These are phyloP conservation scores for Neurospora africana DNA, from an alignment of 495 filamentous ascomycete genomes.

Conservation along the genomic window DNA sequence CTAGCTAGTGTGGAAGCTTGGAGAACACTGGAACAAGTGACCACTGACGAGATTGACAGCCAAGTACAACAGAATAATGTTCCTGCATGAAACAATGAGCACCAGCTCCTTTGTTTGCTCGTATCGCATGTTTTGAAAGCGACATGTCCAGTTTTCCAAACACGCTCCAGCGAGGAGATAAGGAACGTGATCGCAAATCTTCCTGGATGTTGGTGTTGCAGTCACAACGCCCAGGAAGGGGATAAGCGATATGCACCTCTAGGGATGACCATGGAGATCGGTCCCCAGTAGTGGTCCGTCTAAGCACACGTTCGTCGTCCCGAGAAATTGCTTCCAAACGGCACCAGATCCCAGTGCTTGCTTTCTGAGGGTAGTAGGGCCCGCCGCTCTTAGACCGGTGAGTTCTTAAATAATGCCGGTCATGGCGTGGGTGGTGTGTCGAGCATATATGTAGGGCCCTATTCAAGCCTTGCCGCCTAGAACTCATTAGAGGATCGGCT, in stretches of 20 bases:
- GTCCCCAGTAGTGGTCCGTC: not conserved
- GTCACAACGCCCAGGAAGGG: not conserved
- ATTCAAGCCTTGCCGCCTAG: not conserved
- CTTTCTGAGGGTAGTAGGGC: not conserved
- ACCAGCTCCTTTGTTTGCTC: not conserved
- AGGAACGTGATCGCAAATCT: not conserved
- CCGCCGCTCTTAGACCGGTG: not conserved
- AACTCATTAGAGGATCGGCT: not conserved
- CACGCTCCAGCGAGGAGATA: not conserved
- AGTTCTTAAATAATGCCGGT: not conserved
- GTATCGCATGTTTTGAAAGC: not conserved
- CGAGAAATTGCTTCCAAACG: not conserved
- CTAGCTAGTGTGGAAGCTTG: not conserved
- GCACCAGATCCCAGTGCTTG: not conserved
- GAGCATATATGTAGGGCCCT: not conserved
- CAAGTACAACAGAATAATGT: not conserved
- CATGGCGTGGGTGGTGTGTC: not conserved
- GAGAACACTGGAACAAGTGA: not conserved
- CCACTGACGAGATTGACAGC: not conserved
- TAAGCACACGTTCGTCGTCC: not conserved
- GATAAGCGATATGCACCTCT: not conserved
- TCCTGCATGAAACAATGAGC: not conserved
- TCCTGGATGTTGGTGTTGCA: not conserved
- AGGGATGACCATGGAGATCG: not conserved
- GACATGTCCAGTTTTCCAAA: not conserved